Evolutionary conservation across 768 basidiomycete genomes (phyloP).

Genomic region (Chalciporus sphaerocephalus): DNA sequence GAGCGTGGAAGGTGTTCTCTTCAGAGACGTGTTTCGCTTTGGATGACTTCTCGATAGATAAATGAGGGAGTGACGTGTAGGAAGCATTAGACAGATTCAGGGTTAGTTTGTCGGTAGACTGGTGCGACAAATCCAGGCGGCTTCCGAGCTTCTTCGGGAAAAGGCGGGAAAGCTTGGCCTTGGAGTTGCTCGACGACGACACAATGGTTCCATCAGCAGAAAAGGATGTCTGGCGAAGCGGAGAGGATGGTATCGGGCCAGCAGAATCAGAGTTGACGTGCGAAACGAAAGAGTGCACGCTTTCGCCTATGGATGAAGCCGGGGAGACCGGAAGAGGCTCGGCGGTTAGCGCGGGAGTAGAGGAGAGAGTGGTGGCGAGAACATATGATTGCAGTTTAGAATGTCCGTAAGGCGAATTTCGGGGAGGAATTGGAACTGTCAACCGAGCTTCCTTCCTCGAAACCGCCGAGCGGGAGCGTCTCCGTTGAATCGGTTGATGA

Average conservation of each 20-base stretch:
- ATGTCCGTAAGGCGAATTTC: constrained; percentile 32
- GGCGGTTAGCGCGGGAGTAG: constrained; percentile 27
- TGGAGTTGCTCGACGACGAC: constrained; percentile 20
- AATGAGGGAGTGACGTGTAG: constrained; percentile 25
- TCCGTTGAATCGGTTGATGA: constrained; percentile 26
- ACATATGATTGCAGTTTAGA: constrained; percentile 25
- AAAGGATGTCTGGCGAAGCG: constrained; percentile 22
- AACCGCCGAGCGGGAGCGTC: constrained; percentile 33
- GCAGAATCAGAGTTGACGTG: constrained; percentile 19
- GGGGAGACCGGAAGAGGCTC: constrained; percentile 27
- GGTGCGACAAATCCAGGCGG: constrained; percentile 26
- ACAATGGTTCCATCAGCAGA: constrained; percentile 20
- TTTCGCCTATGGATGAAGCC: constrained; percentile 26
- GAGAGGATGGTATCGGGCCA: constrained; percentile 26
- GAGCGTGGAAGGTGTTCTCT: constrained; percentile 33
- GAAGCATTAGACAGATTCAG: constrained; percentile 23
- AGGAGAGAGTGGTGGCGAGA: constrained; percentile 21
- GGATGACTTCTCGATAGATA: constrained; percentile 20
- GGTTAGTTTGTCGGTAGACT: constrained; percentile 25
- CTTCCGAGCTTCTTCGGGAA: constrained; percentile 32
- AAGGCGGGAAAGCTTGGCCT: constrained; percentile 28
- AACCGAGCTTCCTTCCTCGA: constrained; percentile 30
- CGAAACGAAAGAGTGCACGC: constrained; percentile 20
- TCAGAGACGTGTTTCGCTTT: constrained; percentile 25
- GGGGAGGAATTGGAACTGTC: constrained; percentile 20